Evolutionary conservation across 2,329 filamentous ascomycete genomes (phyloP).

Genomic region (Botrytis paeoniae): DNA sequence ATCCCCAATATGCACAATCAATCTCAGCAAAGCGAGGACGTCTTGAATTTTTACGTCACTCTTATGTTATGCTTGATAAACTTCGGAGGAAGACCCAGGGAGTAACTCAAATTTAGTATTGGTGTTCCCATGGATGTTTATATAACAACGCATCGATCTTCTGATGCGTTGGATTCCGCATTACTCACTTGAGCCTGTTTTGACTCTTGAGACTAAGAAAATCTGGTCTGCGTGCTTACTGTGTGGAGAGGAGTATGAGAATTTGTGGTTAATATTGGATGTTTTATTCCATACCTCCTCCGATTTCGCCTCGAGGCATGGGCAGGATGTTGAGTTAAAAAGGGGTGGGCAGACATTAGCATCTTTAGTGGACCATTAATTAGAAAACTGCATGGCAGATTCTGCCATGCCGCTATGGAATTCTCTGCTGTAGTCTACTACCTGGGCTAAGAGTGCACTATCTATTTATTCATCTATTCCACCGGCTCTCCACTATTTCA

Average conservation of each 20-base stretch:
- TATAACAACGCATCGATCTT: background rate
- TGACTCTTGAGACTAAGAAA: background rate
- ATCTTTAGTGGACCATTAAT: background rate
- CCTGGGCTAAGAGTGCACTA: background rate
- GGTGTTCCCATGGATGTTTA: background rate
- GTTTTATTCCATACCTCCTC: background rate
- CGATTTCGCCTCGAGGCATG: background rate
- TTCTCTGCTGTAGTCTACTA: background rate
- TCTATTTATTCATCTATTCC: background rate
- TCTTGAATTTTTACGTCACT: no score
- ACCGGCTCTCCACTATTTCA: background rate
- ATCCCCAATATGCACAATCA: background rate
- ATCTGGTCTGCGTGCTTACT: no score
- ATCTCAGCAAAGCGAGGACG: background rate
- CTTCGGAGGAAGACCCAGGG: no score
- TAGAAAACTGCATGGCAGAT: conserved; percentile 3
- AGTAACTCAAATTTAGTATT: background rate
- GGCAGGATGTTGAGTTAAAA: background rate
- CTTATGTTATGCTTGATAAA: no score
- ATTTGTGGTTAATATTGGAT: background rate
- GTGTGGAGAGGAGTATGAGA: background rate
- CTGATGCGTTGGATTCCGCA: background rate
- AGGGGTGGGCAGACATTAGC: background rate
- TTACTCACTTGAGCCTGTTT: background rate
- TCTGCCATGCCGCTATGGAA: background rate